Percentiles rank a stretch among this genome's conserved stretches.
Conservation (phyloP, 345 rosid genomes). For the Syzygium jambos region DNA sequence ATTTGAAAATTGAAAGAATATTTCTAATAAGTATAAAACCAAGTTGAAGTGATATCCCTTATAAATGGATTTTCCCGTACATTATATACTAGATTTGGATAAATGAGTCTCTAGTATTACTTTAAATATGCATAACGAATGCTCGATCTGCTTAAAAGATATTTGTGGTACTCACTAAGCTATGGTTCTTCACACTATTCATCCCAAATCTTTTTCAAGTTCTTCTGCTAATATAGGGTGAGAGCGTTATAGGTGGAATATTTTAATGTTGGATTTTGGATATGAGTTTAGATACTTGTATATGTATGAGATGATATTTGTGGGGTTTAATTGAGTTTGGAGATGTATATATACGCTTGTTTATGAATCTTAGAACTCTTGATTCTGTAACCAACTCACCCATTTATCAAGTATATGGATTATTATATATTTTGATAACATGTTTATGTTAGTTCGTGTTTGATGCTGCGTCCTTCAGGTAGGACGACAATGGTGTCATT, state of each 20-base stretch:
- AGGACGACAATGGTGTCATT: too few relatives aligned
- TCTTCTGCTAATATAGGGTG: accelerated
- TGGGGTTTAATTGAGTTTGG: background rate
- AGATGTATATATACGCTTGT: background rate
- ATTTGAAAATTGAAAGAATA: background rate
- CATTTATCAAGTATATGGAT: background rate
- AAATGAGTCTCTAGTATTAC: background rate
- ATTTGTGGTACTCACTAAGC: accelerated
- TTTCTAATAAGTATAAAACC: background rate
- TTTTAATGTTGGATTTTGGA: background rate
- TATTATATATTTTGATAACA: too few relatives aligned
- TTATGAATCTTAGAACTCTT: background rate
- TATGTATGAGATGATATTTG: background rate
- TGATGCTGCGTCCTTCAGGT: too few relatives aligned
- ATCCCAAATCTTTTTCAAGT: background rate
- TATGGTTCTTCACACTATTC: background rate
- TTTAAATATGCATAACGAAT: too few relatives aligned
- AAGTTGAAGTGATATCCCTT: background rate
- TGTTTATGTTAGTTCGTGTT: too few relatives aligned
- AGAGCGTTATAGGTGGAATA: accelerated
- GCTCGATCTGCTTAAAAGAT: background rate
- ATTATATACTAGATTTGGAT: background rate
- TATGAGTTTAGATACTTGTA: background rate
- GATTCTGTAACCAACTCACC: background rate
- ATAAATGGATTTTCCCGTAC: background rate